phyloP scores from a whole-genome alignment of 768 basidiomycete species.

The Psilocybe azurescens region DNA sequence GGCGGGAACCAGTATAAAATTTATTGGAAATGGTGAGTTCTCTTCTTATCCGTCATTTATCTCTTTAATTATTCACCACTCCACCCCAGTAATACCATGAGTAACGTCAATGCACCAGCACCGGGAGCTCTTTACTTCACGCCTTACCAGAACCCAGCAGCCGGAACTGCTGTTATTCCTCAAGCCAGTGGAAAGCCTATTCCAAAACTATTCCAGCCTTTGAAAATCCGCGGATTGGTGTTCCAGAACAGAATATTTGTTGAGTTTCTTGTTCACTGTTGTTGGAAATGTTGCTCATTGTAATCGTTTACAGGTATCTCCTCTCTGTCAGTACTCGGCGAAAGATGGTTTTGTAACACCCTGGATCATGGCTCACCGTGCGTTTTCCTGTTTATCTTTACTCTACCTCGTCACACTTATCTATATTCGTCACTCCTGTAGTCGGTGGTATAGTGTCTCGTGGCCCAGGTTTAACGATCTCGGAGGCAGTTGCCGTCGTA shows the following conservation, averaged over 20 bases:
- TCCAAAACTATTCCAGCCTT: constrained; percentile 50
- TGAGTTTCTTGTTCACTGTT: constrained; percentile 29
- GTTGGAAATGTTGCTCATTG: neutral
- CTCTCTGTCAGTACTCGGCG: constrained; percentile 66
- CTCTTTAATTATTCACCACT: neutral
- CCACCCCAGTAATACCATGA: constrained; percentile 3
- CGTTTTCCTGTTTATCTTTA: constrained; percentile 24
- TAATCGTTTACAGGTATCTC: constrained; percentile 45
- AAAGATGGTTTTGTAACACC: constrained; percentile 54
- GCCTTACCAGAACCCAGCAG: constrained; percentile 47
- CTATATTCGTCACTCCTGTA: constrained; percentile 25
- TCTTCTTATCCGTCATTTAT: too few species aligned
- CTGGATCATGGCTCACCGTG: constrained; percentile 68
- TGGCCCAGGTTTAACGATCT: constrained; percentile 57
- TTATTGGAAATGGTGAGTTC: too few species aligned
- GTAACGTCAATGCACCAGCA: constrained; percentile 46
- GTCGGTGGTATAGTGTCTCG: constrained; percentile 57
- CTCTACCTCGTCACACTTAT: constrained; percentile 22
- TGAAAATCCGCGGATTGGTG: constrained; percentile 56
- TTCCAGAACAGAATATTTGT: constrained; percentile 62
- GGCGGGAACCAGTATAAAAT: too few species aligned
- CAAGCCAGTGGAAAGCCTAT: constrained; percentile 44
- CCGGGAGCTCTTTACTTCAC: constrained; percentile 50
- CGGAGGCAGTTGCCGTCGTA: constrained; percentile 67
- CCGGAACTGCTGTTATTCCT: constrained; percentile 48